Base-by-base conservation (phyloP, 345 rosid species). In the Aquilaria malaccensis region DNA sequence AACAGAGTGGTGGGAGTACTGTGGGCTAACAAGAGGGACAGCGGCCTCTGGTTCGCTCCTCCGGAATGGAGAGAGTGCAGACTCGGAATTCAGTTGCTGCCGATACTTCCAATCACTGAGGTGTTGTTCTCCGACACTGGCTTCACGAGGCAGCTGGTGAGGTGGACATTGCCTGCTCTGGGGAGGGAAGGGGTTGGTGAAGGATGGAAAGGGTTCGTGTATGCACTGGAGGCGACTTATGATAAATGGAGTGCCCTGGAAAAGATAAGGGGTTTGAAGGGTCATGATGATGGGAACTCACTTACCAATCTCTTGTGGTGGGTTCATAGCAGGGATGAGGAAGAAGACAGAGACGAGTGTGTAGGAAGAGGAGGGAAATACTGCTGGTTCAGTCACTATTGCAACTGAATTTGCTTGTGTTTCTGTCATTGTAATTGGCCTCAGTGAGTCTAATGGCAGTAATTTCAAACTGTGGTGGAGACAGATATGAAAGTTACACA, bases 131-230 rank as follows among this genome's bases (percentile, higher is more conserved):
- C 96, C 0, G 90, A 87, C 33, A 73, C 77, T 15, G 69, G 68
- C 15, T 89, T 80, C 53, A 76, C 50, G 47, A 76, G 73, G 59
- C 74, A 87, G 80, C 95, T 93, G 7, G 96, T 93, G 80, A 72
- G 78, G 1, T 93, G 96, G 98, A 76, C 94, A 2, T 37, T 76
- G 14, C 98, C 95, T 0, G 90, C 90, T 52, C 69, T 93, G 61
- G 67, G 7, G 11, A 84, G 96, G 70, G 90, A 77, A 6, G 79
- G 83, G 13, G 97, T 84, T 14, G 98, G 84, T 49, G 96, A 85
- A 72, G 95, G 96, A 13, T 93, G 97, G 97, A 93, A 89, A 78
- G 97, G 98, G 22, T 87, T 89, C 64, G 86, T 77, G 13, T 87
- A 84, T 68, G 87, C 92, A 5, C 75, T 94, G 81, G 88, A 93